Evolutionary conservation across 179 eudicot species (phyloP).

Genomic region (Silene vulgaris): DNA sequence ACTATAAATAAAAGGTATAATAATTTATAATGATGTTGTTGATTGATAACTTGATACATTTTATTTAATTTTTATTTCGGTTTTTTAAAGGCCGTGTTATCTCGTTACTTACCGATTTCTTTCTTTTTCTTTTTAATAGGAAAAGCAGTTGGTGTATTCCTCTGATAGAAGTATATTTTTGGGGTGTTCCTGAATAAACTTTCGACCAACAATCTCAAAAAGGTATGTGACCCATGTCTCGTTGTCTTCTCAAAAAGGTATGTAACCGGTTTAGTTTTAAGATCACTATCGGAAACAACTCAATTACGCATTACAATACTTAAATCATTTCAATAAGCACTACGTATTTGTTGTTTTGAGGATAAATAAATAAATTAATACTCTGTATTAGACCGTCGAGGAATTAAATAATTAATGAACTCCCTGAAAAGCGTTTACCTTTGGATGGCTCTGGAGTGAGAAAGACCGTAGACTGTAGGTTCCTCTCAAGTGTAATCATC

Average conservation of each 20-base stretch:
- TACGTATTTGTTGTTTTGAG: neutral
- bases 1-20: neutral
- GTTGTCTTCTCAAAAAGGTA: neutral
- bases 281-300: too few species aligned
- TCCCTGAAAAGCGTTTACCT: constrained; percentile 38
- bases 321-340: too few species aligned
- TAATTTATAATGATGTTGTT: neutral
- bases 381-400: neutral
- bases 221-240: constrained; percentile 4
- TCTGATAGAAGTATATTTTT: neutral
- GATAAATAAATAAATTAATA: neutral
- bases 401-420: constrained; percentile 9
- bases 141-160: neutral
- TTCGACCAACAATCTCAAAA: neutral
- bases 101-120: neutral
- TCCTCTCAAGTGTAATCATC: constrained; percentile 16
- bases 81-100: neutral
- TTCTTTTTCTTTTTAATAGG: neutral
- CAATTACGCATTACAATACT: too few species aligned
- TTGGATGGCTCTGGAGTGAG: constrained; percentile 26
- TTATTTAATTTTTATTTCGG: neutral
- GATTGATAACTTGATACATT: neutral
- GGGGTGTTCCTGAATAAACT: neutral
- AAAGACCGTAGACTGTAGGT: neutral
- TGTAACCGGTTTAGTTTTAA: too few species aligned